A percentile compares a stretch with the other conserved stretches of the same genome.
Evolutionary conservation across 768 basidiomycete species (phyloP).

Genomic region (Serendipita indica): DNA sequence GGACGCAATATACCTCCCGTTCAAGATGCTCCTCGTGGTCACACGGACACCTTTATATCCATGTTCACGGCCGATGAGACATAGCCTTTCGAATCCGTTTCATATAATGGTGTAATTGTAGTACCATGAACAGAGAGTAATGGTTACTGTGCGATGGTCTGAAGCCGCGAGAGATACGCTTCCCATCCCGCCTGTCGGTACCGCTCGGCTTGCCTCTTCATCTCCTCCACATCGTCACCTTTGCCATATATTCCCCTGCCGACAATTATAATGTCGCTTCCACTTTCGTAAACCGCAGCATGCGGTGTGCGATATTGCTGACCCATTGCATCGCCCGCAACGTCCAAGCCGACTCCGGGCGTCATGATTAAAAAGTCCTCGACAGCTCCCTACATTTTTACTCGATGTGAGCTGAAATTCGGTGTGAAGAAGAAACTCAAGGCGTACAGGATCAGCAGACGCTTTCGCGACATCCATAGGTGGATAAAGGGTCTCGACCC

Average conservation of each 20-base stretch:
- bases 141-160: too few relatives aligned
- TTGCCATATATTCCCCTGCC: slow-evolving; percentile 86
- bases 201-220: slow-evolving; percentile 55
- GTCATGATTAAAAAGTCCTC: slow-evolving; percentile 86
- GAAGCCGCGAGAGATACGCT: slow-evolving; percentile 68
- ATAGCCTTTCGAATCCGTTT: too few relatives aligned
- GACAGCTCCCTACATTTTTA: slow-evolving; percentile 19
- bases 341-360: slow-evolving; percentile 80
- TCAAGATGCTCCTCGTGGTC: too few relatives aligned
- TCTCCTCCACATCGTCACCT: slow-evolving; percentile 32
- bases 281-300: slow-evolving; percentile 63
- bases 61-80: too few relatives aligned
- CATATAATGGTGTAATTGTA: too few relatives aligned
- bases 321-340: slow-evolving; percentile 70
- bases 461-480: too few relatives aligned
- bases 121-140: too few relatives aligned
- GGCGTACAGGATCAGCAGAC: too few relatives aligned
- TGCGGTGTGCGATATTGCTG: slow-evolving; percentile 89
- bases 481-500: slow-evolving; percentile 56
- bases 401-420: slow-evolving; percentile 14
- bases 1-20: too few relatives aligned
- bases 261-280: slow-evolving; percentile 94
- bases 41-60: too few relatives aligned
- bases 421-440: too few relatives aligned
- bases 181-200: slow-evolving; percentile 82